Percentiles rank a stretch among this genome's conserved stretches.
These are phyloP conservation scores for Abortiporus biennis DNA, from an alignment of 1,284 basidiomycete species.

Conservation along the genomic window DNA sequence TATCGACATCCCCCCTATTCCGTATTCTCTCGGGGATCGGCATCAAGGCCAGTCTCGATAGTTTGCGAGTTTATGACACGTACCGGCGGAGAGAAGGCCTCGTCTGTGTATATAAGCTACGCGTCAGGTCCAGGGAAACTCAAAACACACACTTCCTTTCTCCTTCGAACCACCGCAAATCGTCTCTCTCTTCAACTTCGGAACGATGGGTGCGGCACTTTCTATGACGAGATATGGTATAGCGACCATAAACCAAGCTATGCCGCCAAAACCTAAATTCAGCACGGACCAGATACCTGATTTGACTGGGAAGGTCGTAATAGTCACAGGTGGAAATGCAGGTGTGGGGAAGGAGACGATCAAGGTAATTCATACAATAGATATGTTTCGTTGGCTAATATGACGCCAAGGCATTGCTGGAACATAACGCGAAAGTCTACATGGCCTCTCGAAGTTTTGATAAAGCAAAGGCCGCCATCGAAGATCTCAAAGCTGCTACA, in stretches of 20 bases:
- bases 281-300: constrained; percentile 26
- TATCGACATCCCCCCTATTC: too few species aligned
- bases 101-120: too few species aligned
- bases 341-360: constrained; percentile 30
- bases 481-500: constrained; percentile 28
- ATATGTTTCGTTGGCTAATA: constrained; percentile 17
- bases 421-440: constrained; percentile 48
- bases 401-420: constrained; percentile 33
- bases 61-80: too few species aligned
- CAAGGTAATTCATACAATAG: neutral
- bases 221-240: too few species aligned
- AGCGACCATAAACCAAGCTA: constrained; percentile 15
- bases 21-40: too few species aligned
- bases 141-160: too few species aligned
- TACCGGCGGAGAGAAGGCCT: too few species aligned
- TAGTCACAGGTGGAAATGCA: constrained; percentile 33
- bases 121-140: too few species aligned
- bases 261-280: constrained; percentile 27
- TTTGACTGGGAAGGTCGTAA: constrained; percentile 27
- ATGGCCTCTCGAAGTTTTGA: constrained; percentile 37
- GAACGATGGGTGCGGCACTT: too few species aligned
- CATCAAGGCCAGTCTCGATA: too few species aligned
- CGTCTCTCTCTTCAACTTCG: too few species aligned
- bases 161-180: too few species aligned
- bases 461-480: constrained; percentile 39